phyloP scores from a whole-genome alignment of 2,329 filamentous ascomycete genomes.

The Aspergillus sp. region DNA sequence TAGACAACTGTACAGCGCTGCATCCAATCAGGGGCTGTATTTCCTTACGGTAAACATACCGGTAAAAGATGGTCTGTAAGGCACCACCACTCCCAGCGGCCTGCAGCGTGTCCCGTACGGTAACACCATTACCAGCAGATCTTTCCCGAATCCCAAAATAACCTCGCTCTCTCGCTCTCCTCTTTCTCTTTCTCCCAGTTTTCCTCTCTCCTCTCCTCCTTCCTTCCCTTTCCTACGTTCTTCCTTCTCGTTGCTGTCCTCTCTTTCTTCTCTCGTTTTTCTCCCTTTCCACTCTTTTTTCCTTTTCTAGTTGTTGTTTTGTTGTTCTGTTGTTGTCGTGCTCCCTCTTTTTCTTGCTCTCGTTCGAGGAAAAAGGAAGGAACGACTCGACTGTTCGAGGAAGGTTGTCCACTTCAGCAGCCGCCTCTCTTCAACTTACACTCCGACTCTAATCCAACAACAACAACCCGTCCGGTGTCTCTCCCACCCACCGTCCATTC shows the following conservation, averaged over 20 bases:
- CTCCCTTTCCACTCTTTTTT: constrained; percentile 7
- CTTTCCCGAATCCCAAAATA: constrained; percentile 22
- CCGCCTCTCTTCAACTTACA: not conserved
- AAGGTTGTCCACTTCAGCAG: constrained; percentile 1
- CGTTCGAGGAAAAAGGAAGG: constrained; percentile 20
- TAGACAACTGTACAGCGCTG: too few relatives aligned
- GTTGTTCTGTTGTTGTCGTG: constrained; percentile 8
- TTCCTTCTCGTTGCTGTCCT: constrained; percentile 16
- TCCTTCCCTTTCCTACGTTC: constrained; percentile 21
- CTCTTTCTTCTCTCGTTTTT: constrained; percentile 19
- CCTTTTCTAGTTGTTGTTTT: constrained; percentile 14
- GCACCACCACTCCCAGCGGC: too few relatives aligned
- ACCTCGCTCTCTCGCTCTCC: constrained; percentile 19
- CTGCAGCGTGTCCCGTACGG: too few relatives aligned
- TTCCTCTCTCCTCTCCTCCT: constrained; percentile 20
- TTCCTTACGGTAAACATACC: not conserved
- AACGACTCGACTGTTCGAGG: not conserved
- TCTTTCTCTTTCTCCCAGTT: constrained; percentile 18
- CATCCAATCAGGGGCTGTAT: too few relatives aligned
- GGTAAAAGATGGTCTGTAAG: not conserved
- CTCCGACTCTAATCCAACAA: too few relatives aligned
- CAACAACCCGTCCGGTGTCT: too few relatives aligned
- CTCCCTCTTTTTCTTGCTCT: constrained; percentile 14
- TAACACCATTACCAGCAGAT: too few relatives aligned
- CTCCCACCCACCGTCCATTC: not conserved